Conservation (phyloP, 78 protist species). For the Trichosphaerium sp. region DNA sequence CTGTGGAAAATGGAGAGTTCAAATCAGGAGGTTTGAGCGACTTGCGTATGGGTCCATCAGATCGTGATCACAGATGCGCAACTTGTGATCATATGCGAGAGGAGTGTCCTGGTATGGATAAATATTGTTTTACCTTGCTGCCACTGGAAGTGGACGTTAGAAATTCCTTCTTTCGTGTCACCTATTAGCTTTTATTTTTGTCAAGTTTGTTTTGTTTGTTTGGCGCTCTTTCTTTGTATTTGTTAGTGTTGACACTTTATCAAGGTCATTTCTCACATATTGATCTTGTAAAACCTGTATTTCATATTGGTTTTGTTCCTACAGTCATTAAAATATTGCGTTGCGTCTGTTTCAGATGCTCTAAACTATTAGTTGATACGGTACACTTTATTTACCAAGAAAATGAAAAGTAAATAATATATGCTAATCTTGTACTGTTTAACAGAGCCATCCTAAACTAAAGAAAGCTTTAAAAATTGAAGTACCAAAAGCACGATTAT, state of each 20-base stretch:
- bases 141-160: too few species aligned
- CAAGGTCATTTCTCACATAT: slow-evolving; percentile 98
- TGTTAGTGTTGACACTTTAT: too few species aligned
- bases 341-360: slow-evolving; percentile 84
- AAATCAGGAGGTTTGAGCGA: slow-evolving; percentile 80
- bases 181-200: too few species aligned
- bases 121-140: too few species aligned
- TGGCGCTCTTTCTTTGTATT: too few species aligned
- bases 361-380: slow-evolving; percentile 37
- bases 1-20: slow-evolving; percentile 67
- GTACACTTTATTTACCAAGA: too few species aligned
- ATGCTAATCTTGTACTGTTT: neutral
- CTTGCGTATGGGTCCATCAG: slow-evolving; percentile 87
- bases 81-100: slow-evolving; percentile 64
- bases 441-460: slow-evolving; percentile 3
- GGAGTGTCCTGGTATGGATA: slow-evolving; percentile 95
- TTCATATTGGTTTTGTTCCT: slow-evolving; percentile 74
- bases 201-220: too few species aligned
- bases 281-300: slow-evolving; percentile 83
- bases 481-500: slow-evolving; percentile 20
- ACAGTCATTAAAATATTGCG: slow-evolving; percentile 49
- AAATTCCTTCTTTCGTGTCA: too few species aligned
- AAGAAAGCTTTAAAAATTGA: slow-evolving; percentile 30
- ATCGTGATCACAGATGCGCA: slow-evolving; percentile 52
- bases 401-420: too few species aligned